phyloP scores from a whole-genome alignment of 768 basidiomycete genomes.

The Lepiota subincarnata region DNA sequence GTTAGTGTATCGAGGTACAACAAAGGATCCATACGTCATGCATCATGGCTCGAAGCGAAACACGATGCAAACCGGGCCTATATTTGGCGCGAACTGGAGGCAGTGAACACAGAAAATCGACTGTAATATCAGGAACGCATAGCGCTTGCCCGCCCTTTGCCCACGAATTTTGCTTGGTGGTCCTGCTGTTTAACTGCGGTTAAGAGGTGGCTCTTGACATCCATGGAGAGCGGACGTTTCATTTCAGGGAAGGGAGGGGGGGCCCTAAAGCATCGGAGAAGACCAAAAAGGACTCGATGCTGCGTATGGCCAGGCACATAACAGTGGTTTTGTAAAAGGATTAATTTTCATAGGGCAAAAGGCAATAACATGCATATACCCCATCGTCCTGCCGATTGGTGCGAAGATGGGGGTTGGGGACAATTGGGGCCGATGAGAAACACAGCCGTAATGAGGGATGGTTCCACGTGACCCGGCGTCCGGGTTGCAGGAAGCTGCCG shows the following conservation, averaged over 20 bases:
- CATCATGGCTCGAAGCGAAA: background rate
- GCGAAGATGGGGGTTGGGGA: background rate
- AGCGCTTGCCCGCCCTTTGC: background rate
- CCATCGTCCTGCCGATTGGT: background rate
- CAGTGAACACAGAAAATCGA: background rate
- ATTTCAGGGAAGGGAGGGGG: background rate
- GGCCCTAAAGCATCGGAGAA: background rate
- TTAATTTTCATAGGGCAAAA: background rate
- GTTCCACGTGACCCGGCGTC: background rate
- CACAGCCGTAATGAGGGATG: background rate
- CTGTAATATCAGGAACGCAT: background rate
- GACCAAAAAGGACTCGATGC: too few relatives aligned
- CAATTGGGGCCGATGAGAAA: background rate
- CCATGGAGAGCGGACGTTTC: background rate
- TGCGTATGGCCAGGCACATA: background rate
- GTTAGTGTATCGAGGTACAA: too few relatives aligned
- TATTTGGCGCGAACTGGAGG: background rate
- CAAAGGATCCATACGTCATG: too few relatives aligned
- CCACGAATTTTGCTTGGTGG: background rate
- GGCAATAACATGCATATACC: background rate
- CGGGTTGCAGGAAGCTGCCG: background rate
- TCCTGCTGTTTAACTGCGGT: conserved; percentile 6
- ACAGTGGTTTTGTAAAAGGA: background rate
- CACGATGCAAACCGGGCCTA: conserved; percentile 11
- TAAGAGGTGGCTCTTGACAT: background rate